These are phyloP conservation scores for Lathyrus aphaca DNA, from an alignment of 306 rosid genomes.

Conservation along the genomic window DNA sequence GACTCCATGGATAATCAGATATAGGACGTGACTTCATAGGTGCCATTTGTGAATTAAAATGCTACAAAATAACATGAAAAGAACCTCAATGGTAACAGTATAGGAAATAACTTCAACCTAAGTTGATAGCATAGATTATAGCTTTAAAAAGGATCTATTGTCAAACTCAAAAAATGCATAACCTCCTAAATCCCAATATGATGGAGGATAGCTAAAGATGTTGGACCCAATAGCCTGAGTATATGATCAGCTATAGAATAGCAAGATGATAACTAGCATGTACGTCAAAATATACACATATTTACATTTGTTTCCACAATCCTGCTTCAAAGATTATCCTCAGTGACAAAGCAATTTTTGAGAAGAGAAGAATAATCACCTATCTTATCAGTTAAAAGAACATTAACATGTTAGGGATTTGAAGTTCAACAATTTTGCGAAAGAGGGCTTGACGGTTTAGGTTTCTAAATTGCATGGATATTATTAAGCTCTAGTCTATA, in stretches of 20 bases:
- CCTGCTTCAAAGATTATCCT: constrained; percentile 1
- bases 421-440: background rate
- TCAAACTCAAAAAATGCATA: constrained; percentile 4
- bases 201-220: constrained; percentile 7
- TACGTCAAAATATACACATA: constrained; percentile 14
- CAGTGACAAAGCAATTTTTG: constrained; percentile 16
- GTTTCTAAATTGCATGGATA: too few species aligned
- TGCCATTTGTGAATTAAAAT: constrained; percentile 71
- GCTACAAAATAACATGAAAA: constrained; percentile 51
- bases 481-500: background rate
- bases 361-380: constrained; percentile 29
- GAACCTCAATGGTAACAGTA: constrained; percentile 12
- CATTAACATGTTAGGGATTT: constrained; percentile 12
- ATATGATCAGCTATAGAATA: background rate
- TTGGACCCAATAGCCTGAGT: background rate
- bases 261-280: constrained; percentile 4
- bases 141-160: background rate
- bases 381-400: constrained; percentile 8
- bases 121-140: background rate
- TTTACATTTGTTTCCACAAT: constrained; percentile 21
- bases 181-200: background rate
- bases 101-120: constrained; percentile 22
- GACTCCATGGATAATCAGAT: constrained; percentile 85
- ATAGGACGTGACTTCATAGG: constrained; percentile 65
- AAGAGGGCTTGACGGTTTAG: too few species aligned